A percentile compares a stretch with the other conserved stretches of the same genome.
These are phyloP conservation scores for Leonotis leonurus DNA, from an alignment of 257 asterid species.

Conservation along the genomic window DNA sequence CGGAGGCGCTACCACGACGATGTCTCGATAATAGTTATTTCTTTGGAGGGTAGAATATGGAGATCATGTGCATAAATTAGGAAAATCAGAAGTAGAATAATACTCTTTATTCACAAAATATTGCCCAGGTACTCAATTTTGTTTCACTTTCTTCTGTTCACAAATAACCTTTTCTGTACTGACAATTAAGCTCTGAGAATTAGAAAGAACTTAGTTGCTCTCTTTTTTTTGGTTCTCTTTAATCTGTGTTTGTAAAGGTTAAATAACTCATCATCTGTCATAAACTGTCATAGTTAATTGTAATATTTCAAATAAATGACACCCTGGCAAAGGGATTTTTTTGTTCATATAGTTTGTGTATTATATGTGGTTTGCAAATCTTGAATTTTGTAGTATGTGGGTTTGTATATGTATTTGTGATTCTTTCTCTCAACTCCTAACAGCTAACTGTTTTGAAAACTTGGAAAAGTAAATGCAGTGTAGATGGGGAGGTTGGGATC, in stretches of 20 bases:
- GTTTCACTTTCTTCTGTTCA: constrained; percentile 25
- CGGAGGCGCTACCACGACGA: constrained; percentile 93
- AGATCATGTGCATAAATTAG: constrained; percentile 67
- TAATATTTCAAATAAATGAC: constrained; percentile 36
- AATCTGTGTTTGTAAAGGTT: constrained; percentile 29
- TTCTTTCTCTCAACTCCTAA: constrained; percentile 5
- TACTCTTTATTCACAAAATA: constrained; percentile 8
- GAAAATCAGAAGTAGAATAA: constrained; percentile 20
- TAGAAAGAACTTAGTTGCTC: constrained; percentile 31
- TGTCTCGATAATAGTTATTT: constrained; percentile 88
- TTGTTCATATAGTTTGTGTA: no score
- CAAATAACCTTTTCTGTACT: constrained; percentile 15
- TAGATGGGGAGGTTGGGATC: constrained; percentile 31
- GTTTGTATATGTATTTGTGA: no score
- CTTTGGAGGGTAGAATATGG: constrained; percentile 98
- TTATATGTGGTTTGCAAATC: no score
- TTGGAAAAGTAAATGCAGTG: constrained; percentile 31
- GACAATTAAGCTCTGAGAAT: constrained; percentile 36
- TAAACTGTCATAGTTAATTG: constrained; percentile 28
- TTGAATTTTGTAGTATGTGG: no score
- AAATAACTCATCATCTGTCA: constrained; percentile 15
- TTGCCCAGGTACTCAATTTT: constrained; percentile 32
- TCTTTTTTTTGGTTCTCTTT: neutral
- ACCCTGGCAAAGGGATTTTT: constrained; percentile 15
- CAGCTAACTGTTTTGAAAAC: constrained; percentile 20